These are phyloP conservation scores for Arabidopsis thaliana DNA, from an alignment of 345 rosid genomes.

Conservation along the genomic window DNA sequence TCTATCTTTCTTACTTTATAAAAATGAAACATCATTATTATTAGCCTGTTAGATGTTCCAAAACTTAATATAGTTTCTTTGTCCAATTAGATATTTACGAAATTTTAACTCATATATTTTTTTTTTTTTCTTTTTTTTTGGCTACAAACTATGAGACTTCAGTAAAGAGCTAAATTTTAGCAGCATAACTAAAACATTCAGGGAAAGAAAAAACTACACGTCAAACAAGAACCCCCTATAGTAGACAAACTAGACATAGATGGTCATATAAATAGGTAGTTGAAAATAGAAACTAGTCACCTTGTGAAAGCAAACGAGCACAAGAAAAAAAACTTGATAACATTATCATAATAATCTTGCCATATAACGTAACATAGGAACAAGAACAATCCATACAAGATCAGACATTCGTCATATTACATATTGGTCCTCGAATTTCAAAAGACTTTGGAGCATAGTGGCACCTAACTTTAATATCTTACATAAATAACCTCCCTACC, in stretches of 20 bases:
- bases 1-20: not conserved
- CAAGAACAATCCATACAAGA: constrained; percentile 25
- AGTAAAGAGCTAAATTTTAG: no score
- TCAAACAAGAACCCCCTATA: not conserved
- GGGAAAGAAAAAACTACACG: not conserved
- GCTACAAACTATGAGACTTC: not conserved
- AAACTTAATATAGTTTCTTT: not conserved
- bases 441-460: constrained; percentile 23
- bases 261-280: not conserved
- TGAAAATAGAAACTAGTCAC: not conserved
- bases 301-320: not conserved
- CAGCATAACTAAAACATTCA: no score
- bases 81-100: not conserved
- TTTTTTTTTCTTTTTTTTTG: not conserved
- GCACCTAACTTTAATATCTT: constrained; percentile 40
- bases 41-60: not conserved
- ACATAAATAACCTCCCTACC: constrained; percentile 29
- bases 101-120: not conserved
- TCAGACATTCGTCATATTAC: constrained; percentile 34
- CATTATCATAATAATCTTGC: constrained; percentile 28
- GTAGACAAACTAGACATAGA: not conserved
- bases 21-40: not conserved
- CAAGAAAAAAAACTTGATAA: constrained; percentile 17
- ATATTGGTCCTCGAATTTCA: constrained; percentile 24
- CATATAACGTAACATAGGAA: constrained; percentile 2